Conservation (phyloP, 2,329 filamentous ascomycete genomes). For the Trichoderma koningiopsis region DNA sequence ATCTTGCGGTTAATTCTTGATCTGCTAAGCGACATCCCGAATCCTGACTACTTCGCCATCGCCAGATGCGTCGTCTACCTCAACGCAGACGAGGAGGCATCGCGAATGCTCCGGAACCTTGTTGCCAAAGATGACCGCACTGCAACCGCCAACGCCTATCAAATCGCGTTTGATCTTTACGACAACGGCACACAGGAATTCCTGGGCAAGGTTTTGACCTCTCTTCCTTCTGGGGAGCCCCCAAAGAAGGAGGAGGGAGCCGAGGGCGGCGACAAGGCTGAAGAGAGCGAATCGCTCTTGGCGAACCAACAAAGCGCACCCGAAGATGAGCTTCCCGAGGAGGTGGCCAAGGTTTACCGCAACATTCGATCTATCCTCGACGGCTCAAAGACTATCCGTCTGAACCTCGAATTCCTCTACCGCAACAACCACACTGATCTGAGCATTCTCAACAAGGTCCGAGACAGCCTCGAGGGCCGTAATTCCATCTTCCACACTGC, state of each 20-base stretch:
- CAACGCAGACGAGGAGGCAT: constrained; percentile 87
- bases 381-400: constrained; percentile 88
- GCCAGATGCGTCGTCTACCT: constrained; percentile 97
- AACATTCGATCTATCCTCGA: constrained; percentile 73
- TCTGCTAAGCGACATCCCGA: constrained; percentile 88
- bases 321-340: constrained; percentile 56
- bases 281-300: constrained; percentile 54
- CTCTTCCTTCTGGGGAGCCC: constrained; percentile 63
- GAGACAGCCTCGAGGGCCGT: constrained; percentile 90
- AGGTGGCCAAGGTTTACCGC: constrained; percentile 58
- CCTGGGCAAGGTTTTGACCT: constrained; percentile 81
- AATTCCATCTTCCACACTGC: constrained; percentile 99
- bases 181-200: constrained; percentile 99
- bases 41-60: constrained; percentile 95
- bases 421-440: constrained; percentile 92
- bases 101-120: constrained; percentile 78
- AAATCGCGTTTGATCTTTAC: constrained; percentile 97
- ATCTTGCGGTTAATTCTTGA: constrained; percentile 92
- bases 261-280: constrained; percentile 47
- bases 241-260: constrained; percentile 43
- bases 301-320: constrained; percentile 54
- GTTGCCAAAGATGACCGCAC: constrained; percentile 77
- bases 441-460: constrained; percentile 91
- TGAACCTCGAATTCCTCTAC: constrained; percentile 96
- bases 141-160: constrained; percentile 85